Evolutionary conservation across 2,329 filamentous ascomycete genomes (phyloP).

Genomic region (Hyphodiscus sp.): DNA sequence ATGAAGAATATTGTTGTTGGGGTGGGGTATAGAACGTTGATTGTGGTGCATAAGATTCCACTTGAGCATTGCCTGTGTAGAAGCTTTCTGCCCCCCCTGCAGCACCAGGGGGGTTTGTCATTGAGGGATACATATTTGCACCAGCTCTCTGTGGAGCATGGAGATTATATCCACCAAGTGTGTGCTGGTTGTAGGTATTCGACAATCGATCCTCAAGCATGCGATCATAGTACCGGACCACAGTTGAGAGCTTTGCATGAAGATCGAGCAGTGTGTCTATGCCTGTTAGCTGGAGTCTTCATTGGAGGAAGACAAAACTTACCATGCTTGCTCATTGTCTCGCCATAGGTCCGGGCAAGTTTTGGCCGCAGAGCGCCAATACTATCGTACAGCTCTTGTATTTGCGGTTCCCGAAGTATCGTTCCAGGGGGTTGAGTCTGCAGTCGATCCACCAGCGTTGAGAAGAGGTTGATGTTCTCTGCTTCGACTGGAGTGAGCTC

Average conservation of each 20-base stretch:
- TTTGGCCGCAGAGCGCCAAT: slow-evolving; percentile 93
- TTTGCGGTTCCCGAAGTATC: slow-evolving; percentile 93
- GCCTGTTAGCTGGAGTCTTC: slow-evolving; percentile 30
- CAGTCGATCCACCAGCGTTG: slow-evolving; percentile 86
- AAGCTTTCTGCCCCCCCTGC: slow-evolving; percentile 66
- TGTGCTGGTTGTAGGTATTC: slow-evolving; percentile 83
- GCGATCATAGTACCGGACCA: slow-evolving; percentile 93
- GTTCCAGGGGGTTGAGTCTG: slow-evolving; percentile 95
- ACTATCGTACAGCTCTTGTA: slow-evolving; percentile 95
- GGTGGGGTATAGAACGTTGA: slow-evolving; percentile 45
- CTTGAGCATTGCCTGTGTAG: slow-evolving; percentile 62
- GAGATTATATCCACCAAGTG: slow-evolving; percentile 56
- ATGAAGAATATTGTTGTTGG: slow-evolving; percentile 38
- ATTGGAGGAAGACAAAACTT: slow-evolving; percentile 30
- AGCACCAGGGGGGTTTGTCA: slow-evolving; percentile 45
- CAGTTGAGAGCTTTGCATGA: slow-evolving; percentile 90
- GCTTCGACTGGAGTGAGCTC: slow-evolving; percentile 90
- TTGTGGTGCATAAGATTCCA: slow-evolving; percentile 44
- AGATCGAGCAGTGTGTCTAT: slow-evolving; percentile 86
- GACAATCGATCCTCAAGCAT: slow-evolving; percentile 96
- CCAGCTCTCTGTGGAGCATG: slow-evolving; percentile 41
- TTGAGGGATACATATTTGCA: slow-evolving; percentile 63
- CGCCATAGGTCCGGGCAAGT: slow-evolving; percentile 88
- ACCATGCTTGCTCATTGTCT: slow-evolving; percentile 99
- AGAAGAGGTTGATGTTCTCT: slow-evolving; percentile 95